Conservation (phyloP, 2,329 filamentous ascomycete genomes). For the Fusarium sp. region DNA sequence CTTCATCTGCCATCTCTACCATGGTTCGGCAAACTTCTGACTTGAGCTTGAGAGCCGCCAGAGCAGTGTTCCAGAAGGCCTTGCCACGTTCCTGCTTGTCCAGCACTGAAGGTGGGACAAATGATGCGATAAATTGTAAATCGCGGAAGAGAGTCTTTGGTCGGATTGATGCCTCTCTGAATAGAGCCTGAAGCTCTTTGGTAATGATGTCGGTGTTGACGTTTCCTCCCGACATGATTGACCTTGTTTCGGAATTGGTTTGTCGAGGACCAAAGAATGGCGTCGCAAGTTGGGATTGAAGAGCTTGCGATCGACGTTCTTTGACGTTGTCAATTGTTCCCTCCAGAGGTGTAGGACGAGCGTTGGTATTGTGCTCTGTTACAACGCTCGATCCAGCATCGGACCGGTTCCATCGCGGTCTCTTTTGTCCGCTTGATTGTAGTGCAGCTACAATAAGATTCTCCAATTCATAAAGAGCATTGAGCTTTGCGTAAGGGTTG, state of each 20-base stretch:
- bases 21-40: constrained; percentile 85
- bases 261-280: constrained; percentile 52
- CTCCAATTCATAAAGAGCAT: constrained; percentile 84
- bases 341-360: constrained; percentile 65
- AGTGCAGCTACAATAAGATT: constrained; percentile 83
- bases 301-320: constrained; percentile 71
- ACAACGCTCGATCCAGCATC: constrained; percentile 52
- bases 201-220: constrained; percentile 74
- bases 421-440: constrained; percentile 51
- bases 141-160: constrained; percentile 86
- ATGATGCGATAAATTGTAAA: constrained; percentile 78
- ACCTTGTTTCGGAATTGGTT: constrained; percentile 62
- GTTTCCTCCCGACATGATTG: constrained; percentile 61
- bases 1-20: constrained; percentile 71
- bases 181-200: constrained; percentile 73
- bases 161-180: constrained; percentile 75
- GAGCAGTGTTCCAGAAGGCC: constrained; percentile 89
- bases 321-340: constrained; percentile 77
- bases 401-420: constrained; percentile 52
- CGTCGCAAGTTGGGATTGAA: constrained; percentile 49
- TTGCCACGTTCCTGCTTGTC: constrained; percentile 75
- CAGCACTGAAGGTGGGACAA: constrained; percentile 70
- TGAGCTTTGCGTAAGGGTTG: constrained; percentile 88
- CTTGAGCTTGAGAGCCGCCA: constrained; percentile 90
- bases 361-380: constrained; percentile 49